phyloP scores from a whole-genome alignment of 441 rosid genomes.

The Syzygium malaccense region DNA sequence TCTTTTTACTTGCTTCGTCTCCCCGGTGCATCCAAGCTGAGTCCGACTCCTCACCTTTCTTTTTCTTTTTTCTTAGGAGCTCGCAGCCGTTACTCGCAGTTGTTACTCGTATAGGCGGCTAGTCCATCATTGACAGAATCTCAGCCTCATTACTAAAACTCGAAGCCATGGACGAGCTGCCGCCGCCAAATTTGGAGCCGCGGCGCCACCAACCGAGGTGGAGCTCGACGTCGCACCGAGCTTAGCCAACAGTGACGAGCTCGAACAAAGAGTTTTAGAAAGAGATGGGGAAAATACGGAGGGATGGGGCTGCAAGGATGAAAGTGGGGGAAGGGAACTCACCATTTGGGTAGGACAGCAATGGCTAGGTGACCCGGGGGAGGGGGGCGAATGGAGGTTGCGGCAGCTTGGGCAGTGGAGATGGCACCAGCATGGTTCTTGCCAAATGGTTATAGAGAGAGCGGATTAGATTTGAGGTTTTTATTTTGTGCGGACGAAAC shows the following conservation, averaged over 20 bases:
- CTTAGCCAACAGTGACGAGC: background rate
- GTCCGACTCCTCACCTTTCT: background rate
- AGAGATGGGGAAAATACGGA: background rate
- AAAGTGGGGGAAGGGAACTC: background rate
- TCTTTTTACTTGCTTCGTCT: background rate
- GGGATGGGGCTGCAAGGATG: rapidly evolving
- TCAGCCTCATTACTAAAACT: background rate
- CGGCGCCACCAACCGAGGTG: rapidly evolving
- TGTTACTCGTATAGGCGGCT: too few species aligned
- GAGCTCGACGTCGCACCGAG: background rate
- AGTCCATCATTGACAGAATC: background rate
- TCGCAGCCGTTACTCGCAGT: too few species aligned
- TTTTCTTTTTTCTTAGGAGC: too few species aligned
- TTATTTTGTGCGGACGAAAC: background rate
- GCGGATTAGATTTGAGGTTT: background rate
- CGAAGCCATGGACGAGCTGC: background rate
- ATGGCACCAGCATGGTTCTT: too few species aligned
- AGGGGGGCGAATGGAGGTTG: too few species aligned
- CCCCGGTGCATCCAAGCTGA: background rate
- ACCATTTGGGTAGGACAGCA: background rate
- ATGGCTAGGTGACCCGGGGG: background rate
- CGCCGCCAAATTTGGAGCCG: background rate
- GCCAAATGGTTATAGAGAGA: background rate
- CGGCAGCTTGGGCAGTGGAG: too few species aligned
- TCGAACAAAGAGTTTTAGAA: background rate